Evolutionary conservation across 495 filamentous ascomycete genomes (phyloP), one percentile per base, ranked within the genome.

Genomic region (Xylaria flabelliformis): DNA sequence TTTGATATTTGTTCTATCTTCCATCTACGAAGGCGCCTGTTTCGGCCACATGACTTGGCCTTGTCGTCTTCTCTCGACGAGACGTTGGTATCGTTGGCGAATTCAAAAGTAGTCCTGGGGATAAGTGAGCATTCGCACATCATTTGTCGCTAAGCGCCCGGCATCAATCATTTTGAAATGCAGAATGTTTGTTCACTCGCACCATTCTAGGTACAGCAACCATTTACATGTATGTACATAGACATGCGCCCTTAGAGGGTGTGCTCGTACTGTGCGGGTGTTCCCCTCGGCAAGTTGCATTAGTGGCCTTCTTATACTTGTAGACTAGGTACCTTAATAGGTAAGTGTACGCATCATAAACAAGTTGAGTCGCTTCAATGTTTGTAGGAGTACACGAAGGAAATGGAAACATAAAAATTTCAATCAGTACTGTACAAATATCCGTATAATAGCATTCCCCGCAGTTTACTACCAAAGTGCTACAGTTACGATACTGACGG

Each of bases 1-100:
- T 42, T 44, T 44, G 65, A 67, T 44, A 53, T 53, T 48, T 55
- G 46, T 55, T 41, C 46, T 34, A 44, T 44, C n/a, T 63, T 21
- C 39, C 39, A n/a, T 51, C 13, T 65, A 21, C 26, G 36, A 46
- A 41, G 19, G 9, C n/a, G 44, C 44, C 64, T 67, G 48, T 67
- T 67, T 67, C 48, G 64, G 61, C 36, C 39, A 44, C 61, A 64
- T 64, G 39, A 44, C 61, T 64, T 64, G 9, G n/a, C 6, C 39
- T 64, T 29, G 61, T 29, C 34, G 24, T 13, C 21, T 44, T 42
- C 39, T 26, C 36, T 15, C 10, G 32, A 9, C 9, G 58, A 44
- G 44, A 26, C 7, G 39, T 29, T 64, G 61, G 39, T 15, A 64
- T 44, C 61, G 44, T 42, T 44, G 39, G 39, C 36, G 29, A 24